Evolutionary conservation across 192 early-diverging fungal species (phyloP).

Genomic region (Entomortierella beljakovae): DNA sequence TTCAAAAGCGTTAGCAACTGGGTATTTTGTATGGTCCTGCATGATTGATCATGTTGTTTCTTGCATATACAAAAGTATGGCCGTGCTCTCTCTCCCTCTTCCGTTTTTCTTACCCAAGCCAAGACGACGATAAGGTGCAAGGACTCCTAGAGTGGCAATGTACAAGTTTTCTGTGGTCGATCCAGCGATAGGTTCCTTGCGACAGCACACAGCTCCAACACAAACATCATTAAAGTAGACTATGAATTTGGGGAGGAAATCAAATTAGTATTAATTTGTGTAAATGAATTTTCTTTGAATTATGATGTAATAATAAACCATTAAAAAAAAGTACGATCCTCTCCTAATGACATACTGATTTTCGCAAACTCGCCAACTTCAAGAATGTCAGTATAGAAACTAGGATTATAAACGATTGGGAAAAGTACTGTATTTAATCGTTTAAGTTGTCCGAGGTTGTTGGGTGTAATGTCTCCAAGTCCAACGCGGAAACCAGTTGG

Average conservation of each 20-base stretch:
- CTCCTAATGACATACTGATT: constrained; percentile 61
- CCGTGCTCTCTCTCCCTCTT: too few species aligned
- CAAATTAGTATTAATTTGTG: not conserved
- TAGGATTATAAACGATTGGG: constrained; percentile 84
- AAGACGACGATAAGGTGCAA: constrained; percentile 84
- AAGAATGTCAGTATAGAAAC: constrained; percentile 83
- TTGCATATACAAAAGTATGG: too few species aligned
- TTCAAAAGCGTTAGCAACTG: not conserved
- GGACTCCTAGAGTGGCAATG: constrained; percentile 89
- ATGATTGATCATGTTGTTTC: not conserved
- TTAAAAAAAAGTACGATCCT: too few species aligned
- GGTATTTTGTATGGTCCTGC: not conserved
- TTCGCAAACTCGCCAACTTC: constrained; percentile 76
- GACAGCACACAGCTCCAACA: constrained; percentile 89
- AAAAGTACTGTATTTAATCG: constrained; percentile 84
- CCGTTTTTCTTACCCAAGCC: constrained; percentile 68
- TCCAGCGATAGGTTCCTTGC: constrained; percentile 69
- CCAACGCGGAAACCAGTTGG: constrained; percentile 50
- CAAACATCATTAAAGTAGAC: constrained; percentile 74
- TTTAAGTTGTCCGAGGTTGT: constrained; percentile 77
- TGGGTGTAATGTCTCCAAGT: constrained; percentile 65
- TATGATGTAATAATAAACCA: too few species aligned
- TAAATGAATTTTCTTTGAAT: too few species aligned
- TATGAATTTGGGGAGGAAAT: constrained; percentile 23
- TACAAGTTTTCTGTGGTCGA: constrained; percentile 68